Conservation (phyloP, 495 filamentous ascomycete genomes). For the Xylaria acuta region DNA sequence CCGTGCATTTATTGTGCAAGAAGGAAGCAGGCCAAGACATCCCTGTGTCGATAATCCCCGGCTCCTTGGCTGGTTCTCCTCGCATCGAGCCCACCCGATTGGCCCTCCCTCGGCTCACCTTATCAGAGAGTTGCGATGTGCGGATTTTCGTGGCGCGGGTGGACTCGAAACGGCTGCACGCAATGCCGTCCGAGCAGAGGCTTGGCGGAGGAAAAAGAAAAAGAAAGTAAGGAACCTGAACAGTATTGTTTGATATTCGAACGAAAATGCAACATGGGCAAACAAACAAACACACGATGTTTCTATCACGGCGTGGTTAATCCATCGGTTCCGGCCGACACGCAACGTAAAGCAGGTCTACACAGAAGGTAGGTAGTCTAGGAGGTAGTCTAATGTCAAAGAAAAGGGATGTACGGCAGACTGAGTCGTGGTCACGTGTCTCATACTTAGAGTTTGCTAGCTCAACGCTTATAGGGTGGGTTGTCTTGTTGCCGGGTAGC, state of each 20-base stretch:
- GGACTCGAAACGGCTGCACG: slow-evolving; percentile 28
- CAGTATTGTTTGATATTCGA: slow-evolving; percentile 7
- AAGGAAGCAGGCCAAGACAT: slow-evolving; percentile 22
- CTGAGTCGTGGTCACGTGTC: neutral
- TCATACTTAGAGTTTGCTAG: neutral
- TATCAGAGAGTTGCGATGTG: slow-evolving; percentile 17
- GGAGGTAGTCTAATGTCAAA: neutral
- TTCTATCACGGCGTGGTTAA: neutral
- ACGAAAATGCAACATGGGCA: slow-evolving; percentile 10
- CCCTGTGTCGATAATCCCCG: slow-evolving; percentile 23
- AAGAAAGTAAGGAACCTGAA: slow-evolving; percentile 7
- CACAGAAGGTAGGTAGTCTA: neutral
- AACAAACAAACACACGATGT: slow-evolving; percentile 17
- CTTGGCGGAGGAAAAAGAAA: slow-evolving; percentile 23
- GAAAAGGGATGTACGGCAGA: neutral
- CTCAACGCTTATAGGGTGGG: slow-evolving; percentile 6
- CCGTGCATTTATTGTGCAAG: slow-evolving; percentile 23
- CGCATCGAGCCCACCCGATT: slow-evolving; percentile 24
- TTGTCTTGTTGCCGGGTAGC: neutral
- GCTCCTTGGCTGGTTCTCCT: slow-evolving; percentile 18
- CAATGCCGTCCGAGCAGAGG: slow-evolving; percentile 16
- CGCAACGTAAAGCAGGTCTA: neutral
- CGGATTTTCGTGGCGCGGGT: slow-evolving; percentile 23
- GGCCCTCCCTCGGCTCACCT: slow-evolving; percentile 17
- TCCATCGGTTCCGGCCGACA: neutral